Evolutionary conservation across 768 basidiomycete species (phyloP).

Genomic region (Tulasnella sp.): DNA sequence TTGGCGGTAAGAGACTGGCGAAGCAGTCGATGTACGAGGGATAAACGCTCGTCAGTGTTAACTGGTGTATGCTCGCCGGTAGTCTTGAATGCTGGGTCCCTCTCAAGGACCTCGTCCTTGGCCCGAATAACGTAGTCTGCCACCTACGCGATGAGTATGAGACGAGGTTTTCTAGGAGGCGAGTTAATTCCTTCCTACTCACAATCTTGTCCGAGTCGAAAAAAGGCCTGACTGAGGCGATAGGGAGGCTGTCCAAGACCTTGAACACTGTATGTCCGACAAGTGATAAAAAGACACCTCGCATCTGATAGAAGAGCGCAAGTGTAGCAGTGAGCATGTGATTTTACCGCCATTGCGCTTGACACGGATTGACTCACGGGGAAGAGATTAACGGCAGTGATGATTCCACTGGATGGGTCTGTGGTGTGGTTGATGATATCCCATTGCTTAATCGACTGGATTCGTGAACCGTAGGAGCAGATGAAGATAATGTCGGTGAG

Average conservation of each 20-base stretch:
- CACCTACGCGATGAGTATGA: neutral
- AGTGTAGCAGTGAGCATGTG: neutral
- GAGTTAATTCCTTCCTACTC: too few species aligned
- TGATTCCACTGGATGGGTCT: conserved; percentile 2
- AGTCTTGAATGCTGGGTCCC: neutral
- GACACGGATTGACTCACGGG: neutral
- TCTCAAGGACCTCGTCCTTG: neutral
- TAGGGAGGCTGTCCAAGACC: too few species aligned
- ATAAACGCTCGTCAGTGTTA: conserved; percentile 6
- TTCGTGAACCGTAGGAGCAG: conserved; percentile 12
- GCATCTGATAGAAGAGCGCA: too few species aligned
- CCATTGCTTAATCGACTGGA: conserved; percentile 11
- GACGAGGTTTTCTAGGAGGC: neutral
- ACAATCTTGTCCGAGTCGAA: too few species aligned
- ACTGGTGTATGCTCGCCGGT: neutral
- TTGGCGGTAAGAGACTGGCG: conserved; percentile 7
- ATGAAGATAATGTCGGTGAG: conserved; percentile 10
- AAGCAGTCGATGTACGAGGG: conserved; percentile 7
- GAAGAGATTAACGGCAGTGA: conserved; percentile 11
- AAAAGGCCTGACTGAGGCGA: too few species aligned
- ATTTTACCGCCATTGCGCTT: neutral
- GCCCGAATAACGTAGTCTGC: conserved; percentile 9
- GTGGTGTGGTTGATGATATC: conserved; percentile 3
- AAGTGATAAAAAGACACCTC: neutral
- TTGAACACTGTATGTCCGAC: too few species aligned